These are phyloP conservation scores for Fusarium sp. DNA, from an alignment of 2,329 filamentous ascomycete genomes.

Conservation along the genomic window DNA sequence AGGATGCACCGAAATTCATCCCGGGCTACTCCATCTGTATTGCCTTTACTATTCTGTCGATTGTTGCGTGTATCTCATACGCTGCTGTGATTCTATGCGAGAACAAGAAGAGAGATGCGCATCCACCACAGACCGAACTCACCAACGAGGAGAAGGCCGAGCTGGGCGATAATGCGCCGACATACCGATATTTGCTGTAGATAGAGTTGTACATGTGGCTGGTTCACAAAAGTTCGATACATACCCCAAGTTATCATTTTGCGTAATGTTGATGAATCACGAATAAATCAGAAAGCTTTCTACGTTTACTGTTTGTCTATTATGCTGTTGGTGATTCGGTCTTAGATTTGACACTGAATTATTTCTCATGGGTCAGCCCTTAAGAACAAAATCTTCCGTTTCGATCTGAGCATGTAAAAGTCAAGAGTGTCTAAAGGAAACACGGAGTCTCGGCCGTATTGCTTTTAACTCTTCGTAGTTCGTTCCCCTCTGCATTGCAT, in stretches of 20 bases:
- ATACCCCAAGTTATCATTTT: background rate
- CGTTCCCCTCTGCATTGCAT: background rate
- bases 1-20: constrained; percentile 74
- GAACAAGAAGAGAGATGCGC: constrained; percentile 68
- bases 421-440: background rate
- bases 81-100: constrained; percentile 64
- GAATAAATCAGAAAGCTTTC: background rate
- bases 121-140: constrained; percentile 53
- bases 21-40: constrained; percentile 82
- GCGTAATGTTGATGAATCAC: constrained; percentile 20
- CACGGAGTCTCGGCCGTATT: background rate
- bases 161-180: constrained; percentile 67
- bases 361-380: background rate
- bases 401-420: background rate
- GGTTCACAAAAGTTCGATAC: background rate
- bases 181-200: constrained; percentile 67
- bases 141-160: constrained; percentile 71
- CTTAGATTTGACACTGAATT: background rate
- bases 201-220: background rate
- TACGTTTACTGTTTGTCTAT: background rate
- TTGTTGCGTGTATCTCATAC: constrained; percentile 69
- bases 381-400: background rate
- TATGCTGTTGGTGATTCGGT: background rate
- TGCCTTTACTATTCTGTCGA: constrained; percentile 75
- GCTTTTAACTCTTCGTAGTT: background rate